Evolutionary conservation across 192 early-diverging fungal genomes (phyloP).

Genomic region (Rhizophagus prolifer): DNA sequence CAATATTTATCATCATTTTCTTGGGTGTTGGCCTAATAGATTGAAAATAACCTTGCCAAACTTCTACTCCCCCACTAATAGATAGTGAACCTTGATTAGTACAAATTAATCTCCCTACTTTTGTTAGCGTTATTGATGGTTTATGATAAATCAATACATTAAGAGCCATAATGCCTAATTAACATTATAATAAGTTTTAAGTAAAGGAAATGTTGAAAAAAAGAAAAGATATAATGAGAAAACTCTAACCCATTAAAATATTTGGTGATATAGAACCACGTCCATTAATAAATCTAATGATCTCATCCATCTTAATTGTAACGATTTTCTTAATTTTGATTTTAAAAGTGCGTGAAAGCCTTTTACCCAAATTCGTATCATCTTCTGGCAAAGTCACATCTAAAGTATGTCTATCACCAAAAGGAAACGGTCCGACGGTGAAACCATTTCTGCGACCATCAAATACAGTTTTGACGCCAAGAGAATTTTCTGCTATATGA

Average conservation of each 20-base stretch:
- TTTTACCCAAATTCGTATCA: conserved; percentile 32
- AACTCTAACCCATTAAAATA: conserved; percentile 25
- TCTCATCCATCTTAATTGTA: conserved; percentile 63
- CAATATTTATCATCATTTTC: conserved; percentile 70
- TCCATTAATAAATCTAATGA: conserved; percentile 52
- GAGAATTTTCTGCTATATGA: conserved; percentile 48
- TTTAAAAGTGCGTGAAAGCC: conserved; percentile 56
- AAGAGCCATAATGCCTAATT: conserved; percentile 57
- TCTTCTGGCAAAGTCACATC: conserved; percentile 51
- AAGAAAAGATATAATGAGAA: no score
- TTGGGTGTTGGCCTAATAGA: conserved; percentile 61
- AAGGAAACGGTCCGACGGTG: conserved; percentile 52
- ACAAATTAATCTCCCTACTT: conserved; percentile 81
- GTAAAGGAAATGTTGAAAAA: no score
- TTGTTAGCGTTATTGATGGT: conserved; percentile 70
- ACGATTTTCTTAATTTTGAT: conserved; percentile 63
- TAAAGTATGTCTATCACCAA: conserved; percentile 58
- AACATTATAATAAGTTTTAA: neutral
- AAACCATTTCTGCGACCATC: conserved; percentile 75
- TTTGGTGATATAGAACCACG: conserved; percentile 14
- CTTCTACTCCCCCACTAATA: conserved; percentile 74
- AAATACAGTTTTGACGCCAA: conserved; percentile 54
- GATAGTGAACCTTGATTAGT: conserved; percentile 58
- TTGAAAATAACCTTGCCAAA: conserved; percentile 93
- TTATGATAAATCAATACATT: conserved; percentile 83